Base-by-base conservation (phyloP, 164 flowering plant genomes). In the Vitis rupestris region DNA sequence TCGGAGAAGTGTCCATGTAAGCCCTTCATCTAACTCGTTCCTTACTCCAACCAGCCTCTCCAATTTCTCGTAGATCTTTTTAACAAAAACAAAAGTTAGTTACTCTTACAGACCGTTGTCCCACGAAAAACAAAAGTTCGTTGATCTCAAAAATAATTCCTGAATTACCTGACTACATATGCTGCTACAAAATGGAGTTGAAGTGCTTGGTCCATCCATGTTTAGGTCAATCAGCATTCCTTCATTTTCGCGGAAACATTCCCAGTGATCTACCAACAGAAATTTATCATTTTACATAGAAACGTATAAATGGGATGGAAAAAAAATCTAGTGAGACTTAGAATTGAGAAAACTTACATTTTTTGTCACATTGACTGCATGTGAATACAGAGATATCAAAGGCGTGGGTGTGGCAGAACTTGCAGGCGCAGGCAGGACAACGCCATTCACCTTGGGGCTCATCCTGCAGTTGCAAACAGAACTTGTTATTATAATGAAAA, bases 401-500 rank as follows among this genome's bases (percentile, higher is more conserved):
- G 44, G 44, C 44, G 44, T 37, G 4, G 44, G 44, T 37, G 7
- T 37, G 44, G 44, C 84, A 82, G 37, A 60, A 56, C 58, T 58
- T 74, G 72, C 84, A 82, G 4, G 66, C 31, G 48, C 84, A 82
- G 16, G 61, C 67, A 1, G 84, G 75, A 13, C 84, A 82, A 6
- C 17, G 12, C 82, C 82, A 82, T 4, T 69, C 52, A 4, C 64
- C 74, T 51, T 67, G 55, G 0, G 82, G 82, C 16, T 70, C 61
- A 0, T 7, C 56, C 84, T 82, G 78, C 69, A 69, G 8, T 66
- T 47, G 9, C 12, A 31, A 55, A 29, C 44, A 37, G 44, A 37
- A 4, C 44, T 37, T 37, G 0, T 37, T 37, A 37, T 37, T 3
- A 37, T 3, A 4, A 37, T 37, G 6, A 37, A 37, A 37, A 37